These are phyloP conservation scores for Auriscalpium microsporum DNA, from an alignment of 768 basidiomycete genomes.

Conservation along the genomic window DNA sequence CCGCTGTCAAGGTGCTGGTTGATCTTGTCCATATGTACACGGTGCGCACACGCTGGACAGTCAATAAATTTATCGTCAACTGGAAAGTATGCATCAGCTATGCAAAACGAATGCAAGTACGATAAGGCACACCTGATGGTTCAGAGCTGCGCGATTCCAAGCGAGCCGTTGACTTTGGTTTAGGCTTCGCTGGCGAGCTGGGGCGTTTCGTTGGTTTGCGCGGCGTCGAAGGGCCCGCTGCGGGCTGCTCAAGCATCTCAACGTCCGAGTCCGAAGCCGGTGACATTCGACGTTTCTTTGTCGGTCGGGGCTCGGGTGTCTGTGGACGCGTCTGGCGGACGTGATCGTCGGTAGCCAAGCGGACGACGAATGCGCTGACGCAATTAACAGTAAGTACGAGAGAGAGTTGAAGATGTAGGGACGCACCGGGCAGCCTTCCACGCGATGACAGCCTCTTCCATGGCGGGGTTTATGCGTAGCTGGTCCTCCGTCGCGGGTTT, in stretches of 20 bases:
- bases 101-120: too few species aligned
- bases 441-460: slow-evolving; percentile 29
- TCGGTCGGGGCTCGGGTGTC: neutral
- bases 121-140: too few species aligned
- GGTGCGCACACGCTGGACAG: slow-evolving; percentile 6
- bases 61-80: neutral
- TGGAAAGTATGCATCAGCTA: too few species aligned
- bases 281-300: slow-evolving; percentile 11
- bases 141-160: neutral
- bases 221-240: neutral
- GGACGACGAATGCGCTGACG: slow-evolving; percentile 9
- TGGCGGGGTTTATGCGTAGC: slow-evolving; percentile 27
- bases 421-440: slow-evolving; percentile 30
- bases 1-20: slow-evolving; percentile 28
- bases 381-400: neutral
- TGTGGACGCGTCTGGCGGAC: neutral
- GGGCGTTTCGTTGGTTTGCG: neutral
- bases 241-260: neutral
- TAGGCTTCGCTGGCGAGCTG: neutral
- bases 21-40: slow-evolving; percentile 21
- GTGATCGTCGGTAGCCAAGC: neutral
- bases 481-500: slow-evolving; percentile 22
- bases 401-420: slow-evolving; percentile 7
- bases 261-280: slow-evolving; percentile 4
- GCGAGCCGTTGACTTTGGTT: neutral